These are phyloP conservation scores for Eustoma russellianum DNA, from an alignment of 257 asterid species.

Conservation along the genomic window DNA sequence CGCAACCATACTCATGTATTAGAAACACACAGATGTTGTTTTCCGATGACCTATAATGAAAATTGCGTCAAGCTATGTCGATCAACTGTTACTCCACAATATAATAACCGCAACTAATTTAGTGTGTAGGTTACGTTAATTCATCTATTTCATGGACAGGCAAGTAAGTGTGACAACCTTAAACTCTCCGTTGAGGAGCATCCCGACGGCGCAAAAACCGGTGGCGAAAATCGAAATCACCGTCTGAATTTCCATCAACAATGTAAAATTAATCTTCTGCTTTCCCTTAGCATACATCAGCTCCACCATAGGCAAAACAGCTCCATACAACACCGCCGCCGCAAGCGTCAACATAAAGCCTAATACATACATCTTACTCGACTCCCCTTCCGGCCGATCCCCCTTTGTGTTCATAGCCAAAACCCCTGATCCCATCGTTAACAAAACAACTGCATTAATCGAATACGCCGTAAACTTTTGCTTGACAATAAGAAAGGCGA, in stretches of 20 bases:
- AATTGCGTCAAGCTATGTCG: no score
- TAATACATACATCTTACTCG: slow-evolving; percentile 12
- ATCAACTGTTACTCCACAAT: no score
- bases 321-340: slow-evolving; percentile 21
- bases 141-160: no score
- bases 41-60: no score
- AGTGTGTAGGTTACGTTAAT: no score
- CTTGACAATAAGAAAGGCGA: slow-evolving; percentile 13
- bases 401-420: slow-evolving; percentile 13
- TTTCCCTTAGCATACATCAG: slow-evolving; percentile 13
- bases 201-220: slow-evolving; percentile 17
- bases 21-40: no score
- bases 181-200: slow-evolving; percentile 22
- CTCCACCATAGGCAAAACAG: slow-evolving; percentile 22
- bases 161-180: slow-evolving; percentile 10
- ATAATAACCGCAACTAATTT: no score
- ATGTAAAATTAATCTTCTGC: slow-evolving; percentile 15
- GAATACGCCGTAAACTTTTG: slow-evolving; percentile 20
- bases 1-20: no score
- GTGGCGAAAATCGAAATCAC: slow-evolving; percentile 18
- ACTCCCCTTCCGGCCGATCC: slow-evolving; percentile 18
- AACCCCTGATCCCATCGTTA: slow-evolving; percentile 19
- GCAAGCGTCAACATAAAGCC: slow-evolving; percentile 22
- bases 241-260: slow-evolving; percentile 24
- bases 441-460: slow-evolving; percentile 12